phyloP scores from a whole-genome alignment of 1,139 yeast genomes.

The Yamadazyma spencermartinsiae region DNA sequence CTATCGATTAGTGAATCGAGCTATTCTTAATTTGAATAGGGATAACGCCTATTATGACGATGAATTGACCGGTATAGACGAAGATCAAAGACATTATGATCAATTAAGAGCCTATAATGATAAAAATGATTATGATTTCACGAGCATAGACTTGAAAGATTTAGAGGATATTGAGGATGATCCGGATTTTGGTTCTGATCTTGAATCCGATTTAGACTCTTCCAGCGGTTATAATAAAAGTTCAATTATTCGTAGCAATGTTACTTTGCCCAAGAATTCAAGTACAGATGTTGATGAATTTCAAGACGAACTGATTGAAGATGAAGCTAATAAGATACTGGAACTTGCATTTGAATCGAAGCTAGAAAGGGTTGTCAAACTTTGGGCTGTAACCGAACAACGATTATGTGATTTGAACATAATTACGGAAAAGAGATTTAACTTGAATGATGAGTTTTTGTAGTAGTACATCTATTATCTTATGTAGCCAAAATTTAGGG shows the following conservation, averaged over 20 bases:
- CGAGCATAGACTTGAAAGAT: constrained; percentile 8
- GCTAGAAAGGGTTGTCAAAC: constrained; percentile 54
- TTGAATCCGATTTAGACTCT: constrained; percentile 5
- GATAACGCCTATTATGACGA: constrained; percentile 8
- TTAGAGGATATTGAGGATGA: constrained; percentile 11
- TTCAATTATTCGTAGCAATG: background rate
- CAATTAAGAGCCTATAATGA: constrained; percentile 10
- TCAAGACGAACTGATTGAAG: constrained; percentile 25
- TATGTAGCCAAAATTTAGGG: no score
- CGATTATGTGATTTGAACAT: constrained; percentile 41
- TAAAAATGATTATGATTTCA: constrained; percentile 18
- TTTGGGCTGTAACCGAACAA: constrained; percentile 65
- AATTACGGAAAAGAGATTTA: constrained; percentile 30
- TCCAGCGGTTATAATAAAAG: constrained; percentile 5
- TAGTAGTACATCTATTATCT: constrained; percentile 1
- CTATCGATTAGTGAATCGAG: constrained; percentile 58
- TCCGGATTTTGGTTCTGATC: constrained; percentile 1
- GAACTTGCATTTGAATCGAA: constrained; percentile 43
- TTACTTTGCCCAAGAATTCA: background rate
- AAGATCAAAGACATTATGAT: constrained; percentile 16
- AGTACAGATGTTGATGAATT: constrained; percentile 6
- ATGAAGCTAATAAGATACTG: constrained; percentile 25
- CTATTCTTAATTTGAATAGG: constrained; percentile 32
- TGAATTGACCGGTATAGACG: constrained; percentile 13
- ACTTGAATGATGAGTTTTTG: constrained; percentile 10